phyloP scores from a whole-genome alignment of 2,329 filamentous ascomycete species.

The Phaeosphaeria sp. region DNA sequence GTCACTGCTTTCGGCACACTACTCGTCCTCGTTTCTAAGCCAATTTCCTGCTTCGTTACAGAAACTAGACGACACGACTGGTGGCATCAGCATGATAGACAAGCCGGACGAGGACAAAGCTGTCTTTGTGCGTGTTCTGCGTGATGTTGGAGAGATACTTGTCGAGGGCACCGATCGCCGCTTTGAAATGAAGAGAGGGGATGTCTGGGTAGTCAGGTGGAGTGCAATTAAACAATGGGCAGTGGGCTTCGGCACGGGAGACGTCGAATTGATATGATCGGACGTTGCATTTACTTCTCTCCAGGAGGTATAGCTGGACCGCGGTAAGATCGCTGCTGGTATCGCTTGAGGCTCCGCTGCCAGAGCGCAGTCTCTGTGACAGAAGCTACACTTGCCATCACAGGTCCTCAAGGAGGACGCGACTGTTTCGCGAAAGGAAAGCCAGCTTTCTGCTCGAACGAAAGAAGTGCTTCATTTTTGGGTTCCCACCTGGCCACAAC shows the following conservation, averaged over 20 bases:
- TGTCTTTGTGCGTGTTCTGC: conserved; percentile 80
- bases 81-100: conserved; percentile 92
- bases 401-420: not conserved
- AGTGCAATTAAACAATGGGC: conserved; percentile 68
- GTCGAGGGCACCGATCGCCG: conserved; percentile 67
- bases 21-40: conserved; percentile 80
- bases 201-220: conserved; percentile 65
- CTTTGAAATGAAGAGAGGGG: conserved; percentile 55
- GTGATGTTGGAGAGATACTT: conserved; percentile 61
- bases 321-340: too few relatives aligned
- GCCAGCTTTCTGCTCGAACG: not conserved
- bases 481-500: not conserved
- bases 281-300: not conserved
- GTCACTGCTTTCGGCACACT: conserved; percentile 82
- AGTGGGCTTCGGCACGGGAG: conserved; percentile 65
- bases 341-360: too few relatives aligned
- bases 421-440: not conserved
- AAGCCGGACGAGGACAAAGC: conserved; percentile 80
- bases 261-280: conserved; percentile 66
- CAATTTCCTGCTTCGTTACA: conserved; percentile 81
- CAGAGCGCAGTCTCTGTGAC: too few relatives aligned
- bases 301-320: not conserved
- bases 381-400: not conserved
- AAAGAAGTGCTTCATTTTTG: not conserved
- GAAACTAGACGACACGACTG: conserved; percentile 87